Conservation (phyloP, 805 yeast species). For the Phaffomyces antillensis region DNA sequence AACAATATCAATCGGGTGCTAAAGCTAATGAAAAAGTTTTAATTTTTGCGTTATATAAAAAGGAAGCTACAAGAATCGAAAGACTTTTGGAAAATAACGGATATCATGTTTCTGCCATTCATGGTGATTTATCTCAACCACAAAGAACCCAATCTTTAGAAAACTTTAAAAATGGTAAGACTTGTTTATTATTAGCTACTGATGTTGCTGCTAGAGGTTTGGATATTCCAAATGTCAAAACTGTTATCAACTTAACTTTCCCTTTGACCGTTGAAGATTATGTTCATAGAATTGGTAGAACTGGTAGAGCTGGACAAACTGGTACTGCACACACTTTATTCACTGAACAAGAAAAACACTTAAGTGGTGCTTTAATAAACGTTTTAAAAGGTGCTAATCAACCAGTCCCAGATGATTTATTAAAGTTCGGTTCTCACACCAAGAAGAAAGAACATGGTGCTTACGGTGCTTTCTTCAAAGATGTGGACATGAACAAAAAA, state of each 20-base stretch:
- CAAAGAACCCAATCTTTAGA: constrained; percentile 87
- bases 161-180: constrained; percentile 74
- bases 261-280: constrained; percentile 96
- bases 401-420: constrained; percentile 88
- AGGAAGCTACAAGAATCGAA: constrained; percentile 92
- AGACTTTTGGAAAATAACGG: constrained; percentile 64
- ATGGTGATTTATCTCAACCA: constrained; percentile 89
- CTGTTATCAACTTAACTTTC: constrained; percentile 90
- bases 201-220: constrained; percentile 98
- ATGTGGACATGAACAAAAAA: constrained; percentile 79
- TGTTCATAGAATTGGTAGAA: constrained; percentile 95
- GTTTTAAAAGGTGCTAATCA: constrained; percentile 92
- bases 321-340: constrained; percentile 94
- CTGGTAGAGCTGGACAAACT: constrained; percentile 94
- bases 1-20: constrained; percentile 64
- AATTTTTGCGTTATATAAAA: constrained; percentile 91
- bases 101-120: constrained; percentile 83
- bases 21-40: constrained; percentile 72
- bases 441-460: constrained; percentile 96
- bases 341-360: constrained; percentile 94
- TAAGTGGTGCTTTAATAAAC: constrained; percentile 90
- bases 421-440: constrained; percentile 95
- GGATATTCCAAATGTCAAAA: constrained; percentile 95
- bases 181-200: constrained; percentile 81
- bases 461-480: constrained; percentile 96